These are phyloP conservation scores for Paxillus involutus DNA, from an alignment of 768 basidiomycete genomes.

Conservation along the genomic window DNA sequence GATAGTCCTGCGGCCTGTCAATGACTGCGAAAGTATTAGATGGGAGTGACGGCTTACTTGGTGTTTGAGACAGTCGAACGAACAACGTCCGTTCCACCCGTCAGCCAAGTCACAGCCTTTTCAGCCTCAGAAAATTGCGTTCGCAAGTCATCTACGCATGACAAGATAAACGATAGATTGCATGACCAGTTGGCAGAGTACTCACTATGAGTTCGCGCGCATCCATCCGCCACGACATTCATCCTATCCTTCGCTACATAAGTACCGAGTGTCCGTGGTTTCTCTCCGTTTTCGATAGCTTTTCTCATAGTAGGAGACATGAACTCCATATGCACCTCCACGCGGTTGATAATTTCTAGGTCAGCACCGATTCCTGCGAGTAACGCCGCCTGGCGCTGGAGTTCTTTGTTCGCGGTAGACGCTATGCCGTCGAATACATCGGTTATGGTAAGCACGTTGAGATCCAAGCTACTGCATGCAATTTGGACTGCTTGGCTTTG, in stretches of 20 bases:
- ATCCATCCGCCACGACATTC: conserved; percentile 75
- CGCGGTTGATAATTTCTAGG: conserved; percentile 63
- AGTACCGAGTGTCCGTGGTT: conserved; percentile 69
- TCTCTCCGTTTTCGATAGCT: conserved; percentile 71
- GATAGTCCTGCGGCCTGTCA: conserved; percentile 41
- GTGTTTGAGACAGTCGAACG: conserved; percentile 47
- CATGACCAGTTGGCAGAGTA: not conserved
- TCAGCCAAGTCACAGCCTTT: conserved; percentile 50
- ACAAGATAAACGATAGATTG: not conserved
- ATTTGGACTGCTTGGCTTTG: conserved; percentile 74
- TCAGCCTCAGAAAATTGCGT: conserved; percentile 55
- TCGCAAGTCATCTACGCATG: conserved; percentile 53
- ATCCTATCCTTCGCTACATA: conserved; percentile 81
- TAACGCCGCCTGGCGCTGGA: conserved; percentile 63
- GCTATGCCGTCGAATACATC: conserved; percentile 70
- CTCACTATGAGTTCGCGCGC: conserved; percentile 67
- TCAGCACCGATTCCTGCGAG: conserved; percentile 69
- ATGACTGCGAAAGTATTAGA: not conserved
- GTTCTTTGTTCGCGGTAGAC: conserved; percentile 53
- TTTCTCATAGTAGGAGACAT: conserved; percentile 64
- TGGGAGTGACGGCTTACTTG: conserved; percentile 37
- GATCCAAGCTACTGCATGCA: conserved; percentile 70
- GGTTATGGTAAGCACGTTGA: conserved; percentile 67
- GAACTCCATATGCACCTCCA: conserved; percentile 75
- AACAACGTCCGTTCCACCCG: conserved; percentile 58